A percentile compares a stretch with the other conserved stretches of the same genome.
Conservation (phyloP, 495 filamentous ascomycete species). For the Pseudotulostoma volvatum region DNA sequence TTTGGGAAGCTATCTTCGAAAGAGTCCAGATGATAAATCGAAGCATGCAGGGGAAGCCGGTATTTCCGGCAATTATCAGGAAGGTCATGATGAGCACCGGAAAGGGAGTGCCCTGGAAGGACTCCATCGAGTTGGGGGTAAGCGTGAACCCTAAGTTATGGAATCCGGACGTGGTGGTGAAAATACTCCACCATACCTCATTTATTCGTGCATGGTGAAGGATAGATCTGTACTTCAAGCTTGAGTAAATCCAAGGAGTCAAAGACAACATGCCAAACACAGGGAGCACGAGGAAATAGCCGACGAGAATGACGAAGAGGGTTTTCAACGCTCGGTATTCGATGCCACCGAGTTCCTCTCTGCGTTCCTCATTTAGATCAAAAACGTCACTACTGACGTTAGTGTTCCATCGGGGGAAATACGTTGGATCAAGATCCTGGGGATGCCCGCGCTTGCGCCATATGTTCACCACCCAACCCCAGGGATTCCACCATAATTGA, state of each 20-base stretch:
- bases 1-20: constrained; percentile 32
- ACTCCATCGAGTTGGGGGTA: constrained; percentile 71
- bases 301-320: constrained; percentile 35
- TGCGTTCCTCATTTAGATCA: constrained; percentile 42
- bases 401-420: constrained; percentile 34
- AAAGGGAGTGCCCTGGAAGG: constrained; percentile 51
- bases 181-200: constrained; percentile 51
- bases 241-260: constrained; percentile 50
- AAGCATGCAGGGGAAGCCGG: constrained; percentile 65
- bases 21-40: constrained; percentile 61
- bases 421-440: background rate
- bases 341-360: constrained; percentile 44
- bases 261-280: constrained; percentile 45
- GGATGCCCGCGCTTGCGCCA: background rate
- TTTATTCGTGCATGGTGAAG: constrained; percentile 37
- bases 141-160: constrained; percentile 48
- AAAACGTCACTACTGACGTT: constrained; percentile 69
- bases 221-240: constrained; percentile 35
- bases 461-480: background rate
- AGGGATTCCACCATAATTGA: too few relatives aligned
- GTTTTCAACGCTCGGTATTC: constrained; percentile 46
- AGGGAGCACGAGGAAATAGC: constrained; percentile 52
- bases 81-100: constrained; percentile 53
- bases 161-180: background rate
- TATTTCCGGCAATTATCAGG: constrained; percentile 70